phyloP scores from a whole-genome alignment of 1,284 basidiomycete genomes.

The Athelia sp. region DNA sequence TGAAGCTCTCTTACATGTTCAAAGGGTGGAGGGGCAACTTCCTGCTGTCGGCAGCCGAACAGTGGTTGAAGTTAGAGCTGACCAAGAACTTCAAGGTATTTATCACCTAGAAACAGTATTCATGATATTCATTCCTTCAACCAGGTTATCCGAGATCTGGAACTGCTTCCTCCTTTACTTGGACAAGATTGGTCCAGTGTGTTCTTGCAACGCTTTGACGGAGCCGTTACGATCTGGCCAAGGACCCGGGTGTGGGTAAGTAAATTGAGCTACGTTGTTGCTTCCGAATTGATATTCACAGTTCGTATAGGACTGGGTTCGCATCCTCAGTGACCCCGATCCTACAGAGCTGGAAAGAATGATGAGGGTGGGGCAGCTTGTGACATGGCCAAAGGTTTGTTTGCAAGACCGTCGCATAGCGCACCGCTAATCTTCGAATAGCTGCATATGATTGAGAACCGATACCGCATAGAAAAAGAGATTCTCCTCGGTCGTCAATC shows the following conservation, averaged over 20 bases:
- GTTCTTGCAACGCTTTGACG: slow-evolving; percentile 87
- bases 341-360: slow-evolving; percentile 76
- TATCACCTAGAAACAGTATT: too few species aligned
- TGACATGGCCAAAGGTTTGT: slow-evolving; percentile 90
- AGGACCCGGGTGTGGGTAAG: slow-evolving; percentile 69
- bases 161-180: slow-evolving; percentile 81
- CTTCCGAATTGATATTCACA: slow-evolving; percentile 6
- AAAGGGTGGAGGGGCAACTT: slow-evolving; percentile 95
- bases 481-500: slow-evolving; percentile 78
- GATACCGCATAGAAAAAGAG: slow-evolving; percentile 75
- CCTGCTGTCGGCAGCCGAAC: slow-evolving; percentile 85
- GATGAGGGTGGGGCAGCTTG: slow-evolving; percentile 82
- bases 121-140: background rate
- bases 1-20: background rate
- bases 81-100: slow-evolving; percentile 93
- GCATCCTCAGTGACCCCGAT: slow-evolving; percentile 81
- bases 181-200: slow-evolving; percentile 96
- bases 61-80: slow-evolving; percentile 91
- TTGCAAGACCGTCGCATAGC: background rate
- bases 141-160: slow-evolving; percentile 89
- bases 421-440: slow-evolving; percentile 22
- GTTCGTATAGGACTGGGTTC: slow-evolving; percentile 69
- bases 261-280: slow-evolving; percentile 7
- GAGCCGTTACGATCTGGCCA: slow-evolving; percentile 87
- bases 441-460: slow-evolving; percentile 90